phyloP scores from a whole-genome alignment of 768 basidiomycete genomes.

The Lentinula guzmanii region DNA sequence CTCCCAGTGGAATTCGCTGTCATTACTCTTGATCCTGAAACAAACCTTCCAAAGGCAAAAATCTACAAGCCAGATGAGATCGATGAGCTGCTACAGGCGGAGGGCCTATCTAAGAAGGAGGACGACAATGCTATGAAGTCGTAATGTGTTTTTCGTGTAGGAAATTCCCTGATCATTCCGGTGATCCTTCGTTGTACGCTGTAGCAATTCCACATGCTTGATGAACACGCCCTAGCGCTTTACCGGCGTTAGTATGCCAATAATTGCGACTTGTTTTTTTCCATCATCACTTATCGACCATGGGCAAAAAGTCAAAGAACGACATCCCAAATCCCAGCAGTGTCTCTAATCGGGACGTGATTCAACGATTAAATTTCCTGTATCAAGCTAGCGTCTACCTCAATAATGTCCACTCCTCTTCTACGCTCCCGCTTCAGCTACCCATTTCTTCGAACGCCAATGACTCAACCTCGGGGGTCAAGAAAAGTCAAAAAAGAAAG shows the following conservation, averaged over 20 bases:
- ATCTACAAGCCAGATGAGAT: conserved; percentile 89
- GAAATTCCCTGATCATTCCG: background rate
- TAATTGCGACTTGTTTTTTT: background rate
- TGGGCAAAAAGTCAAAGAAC: conserved; percentile 68
- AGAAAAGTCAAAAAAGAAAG: conserved; percentile 16
- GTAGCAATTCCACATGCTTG: too few species aligned
- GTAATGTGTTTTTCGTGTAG: conserved; percentile 14
- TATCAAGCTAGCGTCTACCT: conserved; percentile 76
- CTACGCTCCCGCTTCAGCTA: conserved; percentile 1
- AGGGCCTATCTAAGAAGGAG: conserved; percentile 84
- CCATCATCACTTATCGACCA: conserved; percentile 17
- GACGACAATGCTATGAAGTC: conserved; percentile 78
- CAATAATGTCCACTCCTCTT: conserved; percentile 25
- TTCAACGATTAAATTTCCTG: conserved; percentile 81
- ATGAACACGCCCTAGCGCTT: too few species aligned
- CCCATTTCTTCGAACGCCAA: background rate
- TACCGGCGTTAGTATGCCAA: background rate
- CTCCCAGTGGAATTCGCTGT: conserved; percentile 90
- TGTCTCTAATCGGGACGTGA: conserved; percentile 64
- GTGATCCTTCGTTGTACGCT: background rate
- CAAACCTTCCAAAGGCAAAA: conserved; percentile 80
- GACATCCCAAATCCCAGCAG: conserved; percentile 50
- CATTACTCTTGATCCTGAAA: conserved; percentile 73
- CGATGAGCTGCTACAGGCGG: conserved; percentile 70
- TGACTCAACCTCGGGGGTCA: background rate